Evolutionary conservation across 495 filamentous ascomycete genomes (phyloP), one percentile per base, ranked within the genome.

Genomic region (Echria macrotheca): DNA sequence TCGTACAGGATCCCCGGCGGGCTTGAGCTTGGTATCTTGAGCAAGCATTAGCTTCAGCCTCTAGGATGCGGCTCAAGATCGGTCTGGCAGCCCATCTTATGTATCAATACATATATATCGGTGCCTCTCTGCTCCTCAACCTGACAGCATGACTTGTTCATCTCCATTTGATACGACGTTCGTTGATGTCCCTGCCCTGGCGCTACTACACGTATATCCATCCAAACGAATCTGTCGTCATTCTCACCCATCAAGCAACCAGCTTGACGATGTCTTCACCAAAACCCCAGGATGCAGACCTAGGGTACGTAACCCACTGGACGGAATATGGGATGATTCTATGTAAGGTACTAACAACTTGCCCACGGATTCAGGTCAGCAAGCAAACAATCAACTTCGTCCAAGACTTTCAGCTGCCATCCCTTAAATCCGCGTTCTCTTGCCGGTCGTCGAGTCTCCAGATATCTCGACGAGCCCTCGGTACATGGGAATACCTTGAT

Each of bases 371-470:
- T 6, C 12, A 31, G 28, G 28, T 31, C 28, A 12, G 12, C 28
- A 12, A 31, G 28, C 28, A 31, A 6, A 31, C 6, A 6, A 6
- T 12, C 28, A 6, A 31, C 28, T 31, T 31, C 28, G 7, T 12
- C 28, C 6, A 31, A 31, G 28, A 31, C 28, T 12, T 31, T 31
- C 28, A 6, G 28, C 28, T 19, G 7, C 37, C 18, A 40, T 18
- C 37, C 37, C 37, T 19, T 40, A n/a, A 26, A 28, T 8, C 39
- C 18, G 6, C 19, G 22, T 12, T 25, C 39, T 23, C 39, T 43
- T 23, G 39, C 39, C 21, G 39, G 39, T 5, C 39, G 39, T 12
- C 39, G 39, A 10, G 22, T 43, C 19, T 43, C 39, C 39, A 43
- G 22, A 25, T 43, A 43, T 25, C 18, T 43, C 39, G 19, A 19